These are phyloP conservation scores for Guadua angustifolia DNA, from an alignment of 176 grass and related monocot species.

Conservation along the genomic window DNA sequence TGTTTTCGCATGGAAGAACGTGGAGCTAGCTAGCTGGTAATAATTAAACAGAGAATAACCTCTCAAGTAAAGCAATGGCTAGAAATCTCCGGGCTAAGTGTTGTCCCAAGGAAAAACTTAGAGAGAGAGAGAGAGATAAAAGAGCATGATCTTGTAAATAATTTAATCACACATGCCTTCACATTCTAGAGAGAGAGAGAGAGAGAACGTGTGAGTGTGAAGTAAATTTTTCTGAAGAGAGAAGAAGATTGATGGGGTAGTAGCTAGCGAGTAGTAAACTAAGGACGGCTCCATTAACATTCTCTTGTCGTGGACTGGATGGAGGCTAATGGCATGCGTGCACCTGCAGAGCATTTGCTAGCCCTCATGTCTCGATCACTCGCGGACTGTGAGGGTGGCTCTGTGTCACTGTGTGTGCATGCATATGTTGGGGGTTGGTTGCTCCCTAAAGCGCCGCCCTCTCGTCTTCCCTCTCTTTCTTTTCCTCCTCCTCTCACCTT, in stretches of 20 bases:
- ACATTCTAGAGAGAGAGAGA: background rate
- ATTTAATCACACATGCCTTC: background rate
- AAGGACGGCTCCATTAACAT: constrained; percentile 25
- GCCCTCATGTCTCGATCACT: constrained; percentile 3
- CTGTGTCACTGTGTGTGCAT: background rate
- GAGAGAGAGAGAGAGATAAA: background rate
- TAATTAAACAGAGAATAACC: background rate
- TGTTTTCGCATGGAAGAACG: constrained; percentile 9
- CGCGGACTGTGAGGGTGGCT: background rate
- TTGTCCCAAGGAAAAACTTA: background rate
- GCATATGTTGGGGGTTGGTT: constrained; percentile 29
- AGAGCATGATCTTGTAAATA: background rate
- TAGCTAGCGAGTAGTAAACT: background rate
- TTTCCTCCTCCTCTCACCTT: background rate
- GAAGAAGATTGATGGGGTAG: background rate
- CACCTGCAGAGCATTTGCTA: constrained; percentile 37
- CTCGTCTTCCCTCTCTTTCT: background rate
- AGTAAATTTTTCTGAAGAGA: background rate
- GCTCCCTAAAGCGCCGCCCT: constrained; percentile 44
- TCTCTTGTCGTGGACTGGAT: constrained; percentile 44
- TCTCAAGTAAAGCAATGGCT: background rate
- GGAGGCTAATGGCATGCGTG: constrained; percentile 57
- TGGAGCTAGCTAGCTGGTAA: background rate
- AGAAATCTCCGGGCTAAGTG: background rate
- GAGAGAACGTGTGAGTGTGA: background rate